These are phyloP conservation scores for Torulaspora indica DNA, from an alignment of 805 yeast species.

Conservation along the genomic window DNA sequence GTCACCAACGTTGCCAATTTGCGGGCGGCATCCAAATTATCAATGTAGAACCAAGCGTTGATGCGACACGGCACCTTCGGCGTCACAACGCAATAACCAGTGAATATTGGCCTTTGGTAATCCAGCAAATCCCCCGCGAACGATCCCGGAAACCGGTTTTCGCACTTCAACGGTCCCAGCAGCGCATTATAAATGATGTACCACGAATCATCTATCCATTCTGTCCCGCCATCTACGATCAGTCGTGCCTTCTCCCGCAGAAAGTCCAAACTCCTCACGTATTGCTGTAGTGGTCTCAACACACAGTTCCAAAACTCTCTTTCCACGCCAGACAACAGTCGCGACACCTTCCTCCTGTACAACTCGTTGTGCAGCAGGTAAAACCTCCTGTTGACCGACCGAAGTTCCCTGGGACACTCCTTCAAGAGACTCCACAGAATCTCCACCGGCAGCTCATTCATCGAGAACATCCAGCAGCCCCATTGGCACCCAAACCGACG, in stretches of 20 bases:
- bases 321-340: constrained; percentile 4
- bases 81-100: constrained; percentile 11
- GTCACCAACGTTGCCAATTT: constrained; percentile 18
- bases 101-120: constrained; percentile 12
- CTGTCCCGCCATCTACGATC: not conserved
- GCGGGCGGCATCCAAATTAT: constrained; percentile 12
- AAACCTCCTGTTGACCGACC: constrained; percentile 9
- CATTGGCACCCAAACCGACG: no score
- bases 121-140: constrained; percentile 8
- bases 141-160: constrained; percentile 7
- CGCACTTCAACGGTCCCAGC: constrained; percentile 11
- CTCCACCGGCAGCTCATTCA: constrained; percentile 11
- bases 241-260: constrained; percentile 12
- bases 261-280: constrained; percentile 16
- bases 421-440: constrained; percentile 10
- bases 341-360: constrained; percentile 13
- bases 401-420: constrained; percentile 12
- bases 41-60: constrained; percentile 23
- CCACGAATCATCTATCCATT: constrained; percentile 25
- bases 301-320: constrained; percentile 14
- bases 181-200: constrained; percentile 18
- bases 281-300: constrained; percentile 2
- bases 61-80: constrained; percentile 9
- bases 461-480: constrained; percentile 1
- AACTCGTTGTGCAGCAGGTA: constrained; percentile 16